A percentile compares a stretch with the other conserved stretches of the same genome.
phyloP scores from a whole-genome alignment of 495 filamentous ascomycete genomes.

The Penicillium turbatum region DNA sequence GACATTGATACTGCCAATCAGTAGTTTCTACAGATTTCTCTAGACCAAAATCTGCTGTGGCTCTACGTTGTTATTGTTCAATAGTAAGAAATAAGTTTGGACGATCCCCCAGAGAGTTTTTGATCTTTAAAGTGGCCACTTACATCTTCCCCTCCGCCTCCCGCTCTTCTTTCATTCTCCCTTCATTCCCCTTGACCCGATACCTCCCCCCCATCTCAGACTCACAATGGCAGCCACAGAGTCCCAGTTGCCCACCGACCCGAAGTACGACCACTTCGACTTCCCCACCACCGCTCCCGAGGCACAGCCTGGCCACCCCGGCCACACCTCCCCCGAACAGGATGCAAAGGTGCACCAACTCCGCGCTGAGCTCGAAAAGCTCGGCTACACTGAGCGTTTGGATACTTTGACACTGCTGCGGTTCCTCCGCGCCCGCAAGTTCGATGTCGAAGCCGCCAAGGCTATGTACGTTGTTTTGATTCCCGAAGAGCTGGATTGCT shows the following conservation, averaged over 20 bases:
- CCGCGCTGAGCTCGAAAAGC: slow-evolving; percentile 74
- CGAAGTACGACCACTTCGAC: slow-evolving; percentile 96
- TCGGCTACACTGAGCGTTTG: slow-evolving; percentile 77
- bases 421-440: slow-evolving; percentile 92
- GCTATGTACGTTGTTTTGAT: slow-evolving; percentile 59
- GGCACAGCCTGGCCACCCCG: slow-evolving; percentile 72
- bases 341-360: slow-evolving; percentile 87
- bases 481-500: not conserved
- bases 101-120: slow-evolving; percentile 3
- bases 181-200: slow-evolving; percentile 9
- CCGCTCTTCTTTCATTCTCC: slow-evolving; percentile 15
- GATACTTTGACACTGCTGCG: slow-evolving; percentile 89
- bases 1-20: not conserved
- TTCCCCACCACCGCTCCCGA: slow-evolving; percentile 75
- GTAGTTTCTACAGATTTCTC: no score
- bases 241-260: slow-evolving; percentile 56
- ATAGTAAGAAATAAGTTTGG: not conserved
- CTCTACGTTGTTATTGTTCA: not conserved
- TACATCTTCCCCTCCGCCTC: slow-evolving; percentile 20
- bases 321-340: slow-evolving; percentile 80
- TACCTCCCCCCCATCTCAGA: slow-evolving; percentile 10
- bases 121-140: slow-evolving; percentile 20
- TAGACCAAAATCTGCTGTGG: not conserved
- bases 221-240: slow-evolving; percentile 40
- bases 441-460: slow-evolving; percentile 79